Evolutionary conservation across 2,329 filamentous ascomycete genomes (phyloP), one percentile per base, ranked within the genome.

Genomic region (Fusarium agapanthi): DNA sequence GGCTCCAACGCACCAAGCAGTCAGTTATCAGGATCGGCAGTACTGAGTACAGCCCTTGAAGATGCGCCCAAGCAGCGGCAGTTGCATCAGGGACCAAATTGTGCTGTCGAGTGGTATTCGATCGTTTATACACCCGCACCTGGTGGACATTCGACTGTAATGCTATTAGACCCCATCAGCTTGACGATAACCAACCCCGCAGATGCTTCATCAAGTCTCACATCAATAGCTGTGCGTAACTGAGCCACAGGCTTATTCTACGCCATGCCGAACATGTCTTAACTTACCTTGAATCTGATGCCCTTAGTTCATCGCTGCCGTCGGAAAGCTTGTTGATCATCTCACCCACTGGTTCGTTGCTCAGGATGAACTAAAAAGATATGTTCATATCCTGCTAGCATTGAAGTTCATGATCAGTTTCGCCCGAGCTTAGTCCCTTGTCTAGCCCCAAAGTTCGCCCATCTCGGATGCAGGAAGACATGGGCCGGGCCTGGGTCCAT

Each of bases 361-460:
- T 57, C 40, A 41, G 15, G 26, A 35, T 43, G 26, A 67, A 51
- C 67, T 43, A 30, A 38, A n/a, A 45, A 57, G n/a, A 59, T 41
- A 37, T 53, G 58, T 71, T 45, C 41, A 61, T 43, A 26, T 57
- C 50, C 35, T 60, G 32, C 58, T 64, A 67, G 40, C 47, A 43
- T 66, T 45, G 15, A 61, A 71, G 67, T 64, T 65, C 55, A 57
- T 73, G 56, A 51, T 51, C 59, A 56, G 56, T 60, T 53, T 55
- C 59, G 63, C 58, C 63, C 50, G 56, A 74, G 67, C 67, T 74
- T 61, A 68, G 71, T 72, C 50, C 56, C 47, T 51, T 48, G 38
- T 51, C 54, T 73, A 71, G 62, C 51, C 37, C 53, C 30, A 59
- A 56, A 61, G 40, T 32, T 38, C 37, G 45, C 48, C 50, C 61